Evolutionary conservation across 2,329 filamentous ascomycete genomes (phyloP), one percentile per base, ranked within the genome.

Genomic region (Annulohypoxylon truncatum): DNA sequence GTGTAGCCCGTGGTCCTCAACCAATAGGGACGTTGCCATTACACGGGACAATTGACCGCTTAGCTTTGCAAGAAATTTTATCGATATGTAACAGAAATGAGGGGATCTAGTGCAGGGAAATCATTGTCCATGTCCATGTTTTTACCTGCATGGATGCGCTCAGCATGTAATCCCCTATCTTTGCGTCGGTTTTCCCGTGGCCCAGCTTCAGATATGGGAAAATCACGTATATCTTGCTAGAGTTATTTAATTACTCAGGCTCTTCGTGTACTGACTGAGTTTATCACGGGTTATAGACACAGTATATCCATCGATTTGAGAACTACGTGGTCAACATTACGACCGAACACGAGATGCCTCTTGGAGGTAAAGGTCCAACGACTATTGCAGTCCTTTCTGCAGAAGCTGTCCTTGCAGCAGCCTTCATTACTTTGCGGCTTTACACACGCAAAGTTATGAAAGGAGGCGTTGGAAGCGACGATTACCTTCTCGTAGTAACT

Each of bases 291-390:
- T n/a, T n/a, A n/a, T n/a, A n/a, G n/a, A n/a, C n/a, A n/a, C n/a
- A n/a, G 8, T 8, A 20, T 50, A 18, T 9, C 10, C 5, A 50
- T 5, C 15, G 18, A 6, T 6, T 26, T 4, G 15, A 4, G 15
- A 26, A 9, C 18, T 35, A 24, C 7, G 13, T n/a, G n/a, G n/a
- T n/a, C n/a, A n/a, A n/a, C n/a, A n/a, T n/a, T n/a, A n/a, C n/a
- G n/a, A n/a, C n/a, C n/a, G n/a, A n/a, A n/a, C n/a, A 15, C 47
- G 47, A 58, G 9, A 69, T 69, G 67, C 40, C 64, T 58, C 56
- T 67, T 4, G 67, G 64, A 3, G 60, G 60, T 8, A 61, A 64
- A 18, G 67, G 67, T 13, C 64, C 60, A 10, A 13, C 13, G 7
- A 64, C 59, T 40, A 64, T 69, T 20, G 48, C 20, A 24, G 42